Conservation (phyloP, 2,329 filamentous ascomycete species). For the Paramyrothecium sp. region DNA sequence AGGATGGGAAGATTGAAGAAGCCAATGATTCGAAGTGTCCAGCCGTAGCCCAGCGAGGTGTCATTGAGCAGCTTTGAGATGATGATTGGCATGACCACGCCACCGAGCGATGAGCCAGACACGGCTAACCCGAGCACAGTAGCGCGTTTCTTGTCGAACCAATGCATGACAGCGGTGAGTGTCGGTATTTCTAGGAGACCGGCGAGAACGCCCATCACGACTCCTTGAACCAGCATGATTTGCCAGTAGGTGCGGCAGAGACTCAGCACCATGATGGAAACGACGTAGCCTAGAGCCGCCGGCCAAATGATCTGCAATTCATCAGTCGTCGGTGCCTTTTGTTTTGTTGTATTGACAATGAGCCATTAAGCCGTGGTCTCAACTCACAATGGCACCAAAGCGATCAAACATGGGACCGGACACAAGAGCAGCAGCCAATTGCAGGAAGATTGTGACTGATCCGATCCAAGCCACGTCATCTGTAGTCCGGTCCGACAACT, state of each 20-base stretch:
- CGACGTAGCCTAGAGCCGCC: too few species aligned
- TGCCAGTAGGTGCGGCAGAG: too few species aligned
- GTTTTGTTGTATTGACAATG: too few species aligned
- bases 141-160: constrained; percentile 45
- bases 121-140: constrained; percentile 44
- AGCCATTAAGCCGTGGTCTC: too few species aligned
- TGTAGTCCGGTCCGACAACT: constrained; percentile 25
- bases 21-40: constrained; percentile 50
- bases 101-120: constrained; percentile 50
- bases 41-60: constrained; percentile 43
- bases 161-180: constrained; percentile 42
- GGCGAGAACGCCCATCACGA: constrained; percentile 39
- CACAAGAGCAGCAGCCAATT: constrained; percentile 32
- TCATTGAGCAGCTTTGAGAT: constrained; percentile 46
- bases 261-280: too few species aligned
- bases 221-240: constrained; percentile 48
- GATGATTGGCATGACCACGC: constrained; percentile 49
- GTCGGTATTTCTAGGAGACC: constrained; percentile 43
- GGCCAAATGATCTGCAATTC: too few species aligned
- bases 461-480: constrained; percentile 42
- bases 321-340: too few species aligned
- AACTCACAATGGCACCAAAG: too few species aligned
- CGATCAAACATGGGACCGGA: too few species aligned
- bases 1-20: constrained; percentile 47
- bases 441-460: constrained; percentile 32